These are phyloP conservation scores for Psilocybe mexicana DNA, from an alignment of 1,284 basidiomycete genomes.

Conservation along the genomic window DNA sequence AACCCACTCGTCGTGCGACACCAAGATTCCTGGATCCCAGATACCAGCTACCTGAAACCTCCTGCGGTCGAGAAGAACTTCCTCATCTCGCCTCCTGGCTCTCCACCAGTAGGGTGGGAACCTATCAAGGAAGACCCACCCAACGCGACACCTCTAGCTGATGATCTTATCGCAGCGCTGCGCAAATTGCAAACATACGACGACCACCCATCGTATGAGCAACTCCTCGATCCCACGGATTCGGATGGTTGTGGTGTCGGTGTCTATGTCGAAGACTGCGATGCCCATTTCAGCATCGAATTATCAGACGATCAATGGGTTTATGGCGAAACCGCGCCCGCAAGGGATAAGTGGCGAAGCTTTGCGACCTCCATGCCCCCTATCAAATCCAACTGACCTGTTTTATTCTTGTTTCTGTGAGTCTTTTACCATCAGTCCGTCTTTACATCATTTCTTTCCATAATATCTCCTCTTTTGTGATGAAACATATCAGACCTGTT, in stretches of 20 bases:
- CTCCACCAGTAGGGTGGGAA: slow-evolving; percentile 97
- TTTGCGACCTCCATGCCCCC: slow-evolving; percentile 62
- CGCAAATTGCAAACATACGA: slow-evolving; percentile 56
- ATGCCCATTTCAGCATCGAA: slow-evolving; percentile 37
- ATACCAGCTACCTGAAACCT: slow-evolving; percentile 66
- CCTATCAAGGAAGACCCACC: slow-evolving; percentile 91
- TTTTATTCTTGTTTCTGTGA: slow-evolving; percentile 25
- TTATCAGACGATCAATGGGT: slow-evolving; percentile 55
- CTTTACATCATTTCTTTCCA: slow-evolving; percentile 1
- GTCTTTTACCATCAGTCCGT: slow-evolving; percentile 16
- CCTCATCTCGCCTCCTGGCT: slow-evolving; percentile 97
- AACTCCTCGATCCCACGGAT: slow-evolving; percentile 65
- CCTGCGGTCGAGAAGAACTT: slow-evolving; percentile 91
- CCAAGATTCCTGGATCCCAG: slow-evolving; percentile 34
- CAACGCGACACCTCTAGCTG: slow-evolving; percentile 83
- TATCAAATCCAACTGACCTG: slow-evolving; percentile 32
- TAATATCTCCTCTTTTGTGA: slow-evolving; percentile 27
- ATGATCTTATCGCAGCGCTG: slow-evolving; percentile 85
- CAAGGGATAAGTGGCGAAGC: slow-evolving; percentile 50
- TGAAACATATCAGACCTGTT: slow-evolving; percentile 59
- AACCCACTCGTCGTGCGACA: slow-evolving; percentile 60
- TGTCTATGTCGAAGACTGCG: slow-evolving; percentile 73
- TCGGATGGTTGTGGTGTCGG: slow-evolving; percentile 72
- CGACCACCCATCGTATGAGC: slow-evolving; percentile 43
- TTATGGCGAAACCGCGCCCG: slow-evolving; percentile 57